Evolutionary conservation across 2,329 filamentous ascomycete species (phyloP), one percentile per base, ranked within the genome.

Genomic region (Gyromitra esculenta): DNA sequence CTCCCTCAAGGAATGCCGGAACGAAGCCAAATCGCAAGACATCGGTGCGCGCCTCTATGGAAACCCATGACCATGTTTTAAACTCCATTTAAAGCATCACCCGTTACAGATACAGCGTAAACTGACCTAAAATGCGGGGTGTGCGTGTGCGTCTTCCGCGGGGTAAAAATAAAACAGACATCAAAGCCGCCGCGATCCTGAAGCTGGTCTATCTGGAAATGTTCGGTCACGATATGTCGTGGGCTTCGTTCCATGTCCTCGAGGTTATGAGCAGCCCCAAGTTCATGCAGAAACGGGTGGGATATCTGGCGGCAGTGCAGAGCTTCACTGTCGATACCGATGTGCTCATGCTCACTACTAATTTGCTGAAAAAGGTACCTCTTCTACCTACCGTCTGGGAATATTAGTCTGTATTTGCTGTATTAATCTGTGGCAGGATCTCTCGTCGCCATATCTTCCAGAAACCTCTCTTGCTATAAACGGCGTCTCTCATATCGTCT

Each of bases 141-240:
- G 50, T 54, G 5, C 25, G 75, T 75, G 43, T 73, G 25, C 25
- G 25, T 31, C 25, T 73, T 64, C 45, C 48, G 73, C 43, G 62
- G 70, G 50, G 62, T 67, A 73, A 65, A 65, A 9, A 3, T 31
- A 31, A 64, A 39, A 62, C 52, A 93, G 94, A 98, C 85, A 88
- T 97, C 84, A 99, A 99, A 87, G 94, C 96, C 21, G 98, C 94
- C 43, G 96, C 96, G 59, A 88, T 99, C 69, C 87, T 99, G 82
- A 99, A 99, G 86, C 88, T 99, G 81, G 91, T 97, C 68, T 99
- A 99, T 83, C 89, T 99, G 80, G 96, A 99, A 84, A 99, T 99
- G 96, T 94, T 98, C 81, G 96, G 96, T 13, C 92, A 98, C 83
- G 96, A 98, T 84, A 99, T 99, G 96, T 97, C 95, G 1, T 99